These are phyloP conservation scores for Aspergillus indologenus DNA, from an alignment of 495 filamentous ascomycete genomes.

Conservation along the genomic window DNA sequence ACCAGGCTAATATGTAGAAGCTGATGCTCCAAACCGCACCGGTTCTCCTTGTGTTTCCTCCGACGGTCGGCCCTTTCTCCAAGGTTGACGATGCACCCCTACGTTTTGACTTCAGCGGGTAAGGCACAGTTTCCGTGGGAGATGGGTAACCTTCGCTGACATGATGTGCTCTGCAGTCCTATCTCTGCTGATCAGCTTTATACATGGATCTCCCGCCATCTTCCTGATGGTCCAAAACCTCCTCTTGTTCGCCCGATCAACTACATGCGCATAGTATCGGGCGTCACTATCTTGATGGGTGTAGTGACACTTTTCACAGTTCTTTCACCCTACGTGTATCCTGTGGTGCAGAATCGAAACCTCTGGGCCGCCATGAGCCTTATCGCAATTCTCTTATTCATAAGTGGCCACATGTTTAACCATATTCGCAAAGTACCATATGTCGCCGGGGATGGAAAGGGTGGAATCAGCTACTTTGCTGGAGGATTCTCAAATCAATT, in stretches of 20 bases:
- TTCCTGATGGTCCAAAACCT: conserved; percentile 71
- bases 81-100: conserved; percentile 64
- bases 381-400: conserved; percentile 90
- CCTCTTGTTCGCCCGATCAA: conserved; percentile 80
- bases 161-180: conserved; percentile 44
- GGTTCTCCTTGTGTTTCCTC: conserved; percentile 82
- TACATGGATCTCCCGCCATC: conserved; percentile 72
- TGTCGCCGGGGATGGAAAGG: conserved; percentile 78
- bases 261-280: conserved; percentile 69
- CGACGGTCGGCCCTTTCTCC: conserved; percentile 81
- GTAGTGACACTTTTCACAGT: conserved; percentile 65
- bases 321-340: conserved; percentile 79
- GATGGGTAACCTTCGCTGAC: neutral
- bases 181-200: conserved; percentile 75
- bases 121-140: conserved; percentile 25
- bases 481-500: conserved; percentile 93
- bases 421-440: conserved; percentile 98
- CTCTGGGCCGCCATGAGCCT: conserved; percentile 90
- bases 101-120: conserved; percentile 89
- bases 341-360: conserved; percentile 84
- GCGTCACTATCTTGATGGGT: conserved; percentile 64
- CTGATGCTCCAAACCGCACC: conserved; percentile 93
- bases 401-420: conserved; percentile 98
- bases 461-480: conserved; percentile 89
- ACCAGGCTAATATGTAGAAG: conserved; percentile 41